Percentiles rank a stretch among this genome's conserved stretches.
These are phyloP conservation scores for Annulohypoxylon truncatum DNA, from an alignment of 2,329 filamentous ascomycete species.

Conservation along the genomic window DNA sequence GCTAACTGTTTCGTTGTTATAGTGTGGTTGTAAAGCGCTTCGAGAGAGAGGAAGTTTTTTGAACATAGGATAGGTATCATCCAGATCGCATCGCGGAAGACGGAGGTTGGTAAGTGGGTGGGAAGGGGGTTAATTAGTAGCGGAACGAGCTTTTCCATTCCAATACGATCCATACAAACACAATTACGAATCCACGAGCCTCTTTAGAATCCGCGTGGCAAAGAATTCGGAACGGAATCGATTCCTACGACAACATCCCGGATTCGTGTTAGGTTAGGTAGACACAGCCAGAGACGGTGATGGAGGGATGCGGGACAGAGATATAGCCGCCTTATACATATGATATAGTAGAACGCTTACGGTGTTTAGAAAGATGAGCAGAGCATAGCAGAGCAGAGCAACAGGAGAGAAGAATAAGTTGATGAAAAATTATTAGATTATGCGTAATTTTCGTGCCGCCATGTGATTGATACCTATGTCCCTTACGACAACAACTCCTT, in stretches of 20 bases:
- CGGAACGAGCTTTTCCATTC: background rate
- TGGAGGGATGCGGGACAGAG: slow-evolving; percentile 3
- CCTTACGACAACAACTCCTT: slow-evolving; percentile 31
- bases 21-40: background rate
- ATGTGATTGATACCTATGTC: background rate
- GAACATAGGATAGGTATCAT: slow-evolving; percentile 11
- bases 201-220: slow-evolving; percentile 3
- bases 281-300: background rate
- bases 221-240: slow-evolving; percentile 7
- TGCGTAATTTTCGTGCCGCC: slow-evolving; percentile 17
- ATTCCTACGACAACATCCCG: background rate
- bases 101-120: no score
- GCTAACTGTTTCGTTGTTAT: background rate
- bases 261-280: slow-evolving; percentile 8
- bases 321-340: slow-evolving; percentile 29
- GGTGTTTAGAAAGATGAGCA: slow-evolving; percentile 22
- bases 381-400: slow-evolving; percentile 2
- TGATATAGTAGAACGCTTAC: slow-evolving; percentile 30
- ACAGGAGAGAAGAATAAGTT: slow-evolving; percentile 1
- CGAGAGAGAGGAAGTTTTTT: background rate
- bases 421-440: slow-evolving; percentile 20
- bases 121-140: background rate
- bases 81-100: slow-evolving; percentile 2
- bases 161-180: background rate
- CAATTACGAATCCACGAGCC: slow-evolving; percentile 12